These are phyloP conservation scores for Mycena vulgaris DNA, from an alignment of 768 basidiomycete genomes.

Conservation along the genomic window DNA sequence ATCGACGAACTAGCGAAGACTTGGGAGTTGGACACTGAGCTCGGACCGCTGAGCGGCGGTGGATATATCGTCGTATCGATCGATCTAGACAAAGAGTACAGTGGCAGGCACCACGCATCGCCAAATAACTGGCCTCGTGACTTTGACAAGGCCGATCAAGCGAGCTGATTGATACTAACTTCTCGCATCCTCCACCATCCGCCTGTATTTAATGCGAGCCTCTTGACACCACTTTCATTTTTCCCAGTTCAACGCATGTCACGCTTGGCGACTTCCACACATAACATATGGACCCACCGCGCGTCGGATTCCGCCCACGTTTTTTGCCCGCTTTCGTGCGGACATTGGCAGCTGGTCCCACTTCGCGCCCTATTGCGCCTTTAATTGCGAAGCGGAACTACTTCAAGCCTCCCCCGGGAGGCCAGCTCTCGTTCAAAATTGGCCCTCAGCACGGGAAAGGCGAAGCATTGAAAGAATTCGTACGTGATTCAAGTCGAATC, in stretches of 20 bases:
- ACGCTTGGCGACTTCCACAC: neutral
- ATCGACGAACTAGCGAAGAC: too few relatives aligned
- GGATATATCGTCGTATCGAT: too few relatives aligned
- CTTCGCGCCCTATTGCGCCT: neutral
- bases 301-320: neutral
- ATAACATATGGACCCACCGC: neutral
- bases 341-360: neutral
- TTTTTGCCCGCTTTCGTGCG: neutral
- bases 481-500: slow-evolving; percentile 41
- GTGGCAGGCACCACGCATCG: too few relatives aligned
- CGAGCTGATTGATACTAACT: too few relatives aligned
- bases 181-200: slow-evolving; percentile 23
- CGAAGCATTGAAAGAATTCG: slow-evolving; percentile 87
- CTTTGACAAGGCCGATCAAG: too few relatives aligned
- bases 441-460: slow-evolving; percentile 82
- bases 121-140: too few relatives aligned
- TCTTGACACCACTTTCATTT: neutral
- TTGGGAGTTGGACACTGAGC: too few relatives aligned
- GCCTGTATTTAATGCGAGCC: slow-evolving; percentile 13
- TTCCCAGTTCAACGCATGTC: neutral
- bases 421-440: slow-evolving; percentile 58
- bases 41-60: too few relatives aligned
- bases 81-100: too few relatives aligned
- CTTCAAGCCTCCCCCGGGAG: slow-evolving; percentile 60
- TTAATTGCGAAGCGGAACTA: slow-evolving; percentile 54